A percentile compares a stretch with the other conserved stretches of the same genome.
Conservation (phyloP, 2,329 filamentous ascomycete species). For the Tolypocladium nubicola region DNA sequence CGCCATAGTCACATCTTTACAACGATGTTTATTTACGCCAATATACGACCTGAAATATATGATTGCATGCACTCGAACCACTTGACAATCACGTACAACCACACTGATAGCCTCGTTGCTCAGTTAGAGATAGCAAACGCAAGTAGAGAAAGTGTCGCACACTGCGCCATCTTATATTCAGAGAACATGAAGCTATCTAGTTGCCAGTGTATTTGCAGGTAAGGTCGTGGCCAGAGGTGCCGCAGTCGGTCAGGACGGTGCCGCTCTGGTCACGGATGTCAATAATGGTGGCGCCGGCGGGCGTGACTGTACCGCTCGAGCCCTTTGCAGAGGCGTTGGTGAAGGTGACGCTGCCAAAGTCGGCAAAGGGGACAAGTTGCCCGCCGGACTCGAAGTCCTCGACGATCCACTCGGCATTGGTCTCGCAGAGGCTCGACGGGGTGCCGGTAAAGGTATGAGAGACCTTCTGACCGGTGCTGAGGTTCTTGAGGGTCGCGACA, state of each 20-base stretch:
- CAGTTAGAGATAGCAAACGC: too few relatives aligned
- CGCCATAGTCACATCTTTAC: too few relatives aligned
- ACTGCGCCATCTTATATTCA: too few relatives aligned
- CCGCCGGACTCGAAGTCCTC: constrained; percentile 27
- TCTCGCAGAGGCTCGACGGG: constrained; percentile 33
- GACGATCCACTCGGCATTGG: constrained; percentile 54
- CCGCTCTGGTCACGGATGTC: constrained; percentile 6
- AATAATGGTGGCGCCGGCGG: constrained; percentile 8
- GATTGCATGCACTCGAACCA: too few relatives aligned
- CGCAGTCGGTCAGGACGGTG: constrained; percentile 4
- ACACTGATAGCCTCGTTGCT: too few relatives aligned
- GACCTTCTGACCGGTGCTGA: constrained; percentile 38
- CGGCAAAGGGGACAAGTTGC: constrained; percentile 14
- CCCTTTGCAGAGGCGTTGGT: constrained; percentile 12
- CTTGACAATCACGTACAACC: too few relatives aligned
- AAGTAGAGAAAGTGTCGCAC: neutral
- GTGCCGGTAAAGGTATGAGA: constrained; percentile 38
- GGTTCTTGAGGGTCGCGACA: constrained; percentile 30
- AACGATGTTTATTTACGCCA: too few relatives aligned
- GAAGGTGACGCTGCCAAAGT: constrained; percentile 19
- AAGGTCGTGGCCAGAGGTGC: constrained; percentile 4
- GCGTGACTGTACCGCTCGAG: constrained; percentile 3
- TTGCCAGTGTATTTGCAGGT: constrained; percentile 1
- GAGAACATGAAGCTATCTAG: neutral
- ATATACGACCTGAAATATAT: too few relatives aligned